Evolutionary conservation across 2,329 filamentous ascomycete genomes (phyloP).

Genomic region (Penicillium brevicompactum): DNA sequence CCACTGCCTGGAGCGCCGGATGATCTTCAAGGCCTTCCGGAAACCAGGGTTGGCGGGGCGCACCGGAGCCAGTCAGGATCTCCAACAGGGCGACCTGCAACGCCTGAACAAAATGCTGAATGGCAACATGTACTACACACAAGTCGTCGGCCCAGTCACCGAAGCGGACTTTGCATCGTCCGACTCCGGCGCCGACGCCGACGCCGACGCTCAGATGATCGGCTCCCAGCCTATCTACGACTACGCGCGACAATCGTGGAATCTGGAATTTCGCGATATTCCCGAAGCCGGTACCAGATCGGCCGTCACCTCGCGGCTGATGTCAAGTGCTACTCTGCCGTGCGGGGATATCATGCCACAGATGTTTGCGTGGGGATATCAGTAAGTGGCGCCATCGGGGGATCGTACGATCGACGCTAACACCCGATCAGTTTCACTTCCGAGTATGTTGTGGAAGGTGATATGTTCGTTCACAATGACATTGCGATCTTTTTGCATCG

Average conservation of each 20-base stretch:
- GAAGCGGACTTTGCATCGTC: conserved; percentile 39
- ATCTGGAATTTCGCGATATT: conserved; percentile 52
- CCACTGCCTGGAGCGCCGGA: conserved; percentile 55
- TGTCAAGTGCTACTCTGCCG: conserved; percentile 51
- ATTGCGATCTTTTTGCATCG: conserved; percentile 60
- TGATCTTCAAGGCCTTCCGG: conserved; percentile 60
- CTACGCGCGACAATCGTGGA: conserved; percentile 44
- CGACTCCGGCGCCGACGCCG: conserved; percentile 16
- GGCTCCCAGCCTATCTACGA: conserved; percentile 34
- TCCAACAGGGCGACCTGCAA: conserved; percentile 47
- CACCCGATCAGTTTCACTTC: conserved; percentile 53
- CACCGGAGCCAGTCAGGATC: conserved; percentile 48
- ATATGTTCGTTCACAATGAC: conserved; percentile 61
- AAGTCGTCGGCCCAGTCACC: conserved; percentile 51
- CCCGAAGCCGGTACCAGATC: conserved; percentile 56
- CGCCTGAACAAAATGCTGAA: conserved; percentile 50
- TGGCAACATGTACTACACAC: conserved; percentile 57
- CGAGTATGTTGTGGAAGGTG: conserved; percentile 59
- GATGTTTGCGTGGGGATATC: conserved; percentile 57
- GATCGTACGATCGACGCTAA: conserved; percentile 16
- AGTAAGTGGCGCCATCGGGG: conserved; percentile 41
- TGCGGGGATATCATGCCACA: conserved; percentile 53
- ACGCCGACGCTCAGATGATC: conserved; percentile 38
- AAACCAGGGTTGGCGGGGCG: conserved; percentile 46
- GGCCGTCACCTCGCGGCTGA: conserved; percentile 56